These are phyloP conservation scores for Metschnikowia gelsemii DNA, from an alignment of 805 yeast species.

Conservation along the genomic window DNA sequence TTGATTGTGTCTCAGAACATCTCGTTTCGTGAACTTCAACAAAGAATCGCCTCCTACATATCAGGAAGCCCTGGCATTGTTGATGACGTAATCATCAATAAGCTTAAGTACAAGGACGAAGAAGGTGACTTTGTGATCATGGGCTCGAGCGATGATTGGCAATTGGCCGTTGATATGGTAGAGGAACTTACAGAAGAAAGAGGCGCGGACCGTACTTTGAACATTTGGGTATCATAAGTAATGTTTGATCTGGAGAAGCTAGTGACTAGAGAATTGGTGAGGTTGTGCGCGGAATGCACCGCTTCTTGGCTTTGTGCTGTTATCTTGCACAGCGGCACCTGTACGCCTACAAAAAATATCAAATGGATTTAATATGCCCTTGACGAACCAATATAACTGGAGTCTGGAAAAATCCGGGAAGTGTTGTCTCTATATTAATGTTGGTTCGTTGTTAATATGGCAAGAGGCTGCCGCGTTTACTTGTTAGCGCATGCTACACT, in stretches of 20 bases:
- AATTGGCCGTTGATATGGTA: slow-evolving; percentile 68
- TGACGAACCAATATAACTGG: too few relatives aligned
- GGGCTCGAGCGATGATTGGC: slow-evolving; percentile 85
- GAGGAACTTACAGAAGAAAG: slow-evolving; percentile 31
- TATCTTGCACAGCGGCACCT: too few relatives aligned
- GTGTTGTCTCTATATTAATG: too few relatives aligned
- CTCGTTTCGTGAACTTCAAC: slow-evolving; percentile 53
- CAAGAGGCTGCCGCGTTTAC: neutral
- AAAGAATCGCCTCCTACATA: slow-evolving; percentile 55
- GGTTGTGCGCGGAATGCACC: too few relatives aligned
- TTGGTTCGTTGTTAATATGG: neutral
- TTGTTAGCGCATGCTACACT: neutral
- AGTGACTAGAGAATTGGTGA: neutral
- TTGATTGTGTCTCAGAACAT: slow-evolving; percentile 30
- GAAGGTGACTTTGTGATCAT: slow-evolving; percentile 91
- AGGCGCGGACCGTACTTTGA: slow-evolving; percentile 27
- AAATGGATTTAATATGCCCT: too few relatives aligned
- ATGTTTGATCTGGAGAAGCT: neutral
- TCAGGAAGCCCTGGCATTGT: slow-evolving; percentile 52
- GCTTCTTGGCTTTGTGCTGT: too few relatives aligned
- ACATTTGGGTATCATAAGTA: slow-evolving; percentile 41
- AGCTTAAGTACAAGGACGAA: slow-evolving; percentile 85
- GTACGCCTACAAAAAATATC: too few relatives aligned
- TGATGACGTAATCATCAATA: slow-evolving; percentile 49
- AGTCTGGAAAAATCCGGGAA: too few relatives aligned